Evolutionary conservation across 192 early-diverging fungal species (phyloP).

Genomic region (Jimgerdemannia lactiflua): DNA sequence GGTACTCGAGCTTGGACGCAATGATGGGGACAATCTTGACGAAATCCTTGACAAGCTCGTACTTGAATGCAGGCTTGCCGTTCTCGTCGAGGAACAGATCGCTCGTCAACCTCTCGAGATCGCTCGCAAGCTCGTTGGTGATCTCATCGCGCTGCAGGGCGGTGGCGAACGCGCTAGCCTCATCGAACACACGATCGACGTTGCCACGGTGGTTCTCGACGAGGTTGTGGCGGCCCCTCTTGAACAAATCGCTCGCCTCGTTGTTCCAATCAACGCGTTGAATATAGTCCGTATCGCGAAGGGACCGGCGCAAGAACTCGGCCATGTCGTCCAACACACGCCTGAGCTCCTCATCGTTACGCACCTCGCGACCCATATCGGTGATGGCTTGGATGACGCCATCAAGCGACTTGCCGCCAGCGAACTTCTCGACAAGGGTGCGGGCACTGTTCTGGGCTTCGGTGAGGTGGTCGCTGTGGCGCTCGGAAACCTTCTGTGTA

Average conservation of each 20-base stretch:
- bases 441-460: constrained; percentile 37
- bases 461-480: constrained; percentile 2
- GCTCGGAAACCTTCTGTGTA: constrained; percentile 9
- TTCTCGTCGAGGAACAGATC: constrained; percentile 50
- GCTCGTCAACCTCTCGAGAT: constrained; percentile 28
- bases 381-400: constrained; percentile 31
- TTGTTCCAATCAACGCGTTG: constrained; percentile 21
- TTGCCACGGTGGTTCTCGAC: constrained; percentile 27
- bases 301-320: constrained; percentile 27
- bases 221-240: constrained; percentile 26
- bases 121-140: constrained; percentile 26
- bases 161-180: constrained; percentile 20
- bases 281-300: constrained; percentile 37
- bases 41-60: constrained; percentile 46
- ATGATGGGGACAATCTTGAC: constrained; percentile 37
- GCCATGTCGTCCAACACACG: constrained; percentile 25
- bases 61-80: constrained; percentile 48
- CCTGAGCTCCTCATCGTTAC: constrained; percentile 34
- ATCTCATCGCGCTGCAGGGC: constrained; percentile 35
- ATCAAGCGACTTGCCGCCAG: constrained; percentile 41
- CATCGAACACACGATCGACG: constrained; percentile 28
- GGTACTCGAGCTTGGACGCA: constrained; percentile 40
- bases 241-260: constrained; percentile 28
- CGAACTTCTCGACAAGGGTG: constrained; percentile 51
- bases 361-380: constrained; percentile 26